These are phyloP conservation scores for Solanum dulcamara DNA, from an alignment of 257 asterid species.

Conservation along the genomic window DNA sequence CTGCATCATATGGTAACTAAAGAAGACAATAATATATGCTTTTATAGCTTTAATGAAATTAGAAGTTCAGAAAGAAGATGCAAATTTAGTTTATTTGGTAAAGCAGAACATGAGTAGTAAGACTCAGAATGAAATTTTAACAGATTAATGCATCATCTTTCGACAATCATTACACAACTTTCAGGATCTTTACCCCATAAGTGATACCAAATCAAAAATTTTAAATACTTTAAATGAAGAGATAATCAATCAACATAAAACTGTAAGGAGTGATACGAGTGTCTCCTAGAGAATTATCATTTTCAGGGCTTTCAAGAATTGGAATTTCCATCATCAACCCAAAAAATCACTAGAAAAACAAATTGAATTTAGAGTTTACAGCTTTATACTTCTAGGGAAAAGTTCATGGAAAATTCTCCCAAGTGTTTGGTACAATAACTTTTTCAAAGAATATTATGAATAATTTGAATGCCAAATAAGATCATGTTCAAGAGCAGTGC, in stretches of 20 bases:
- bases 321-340: background rate
- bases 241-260: background rate
- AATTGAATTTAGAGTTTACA: slow-evolving; percentile 1
- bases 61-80: background rate
- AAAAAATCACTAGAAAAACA: background rate
- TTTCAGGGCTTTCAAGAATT: background rate
- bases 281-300: background rate
- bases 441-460: background rate
- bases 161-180: background rate
- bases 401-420: background rate
- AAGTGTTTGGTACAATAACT: background rate
- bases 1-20: background rate
- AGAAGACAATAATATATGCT: background rate
- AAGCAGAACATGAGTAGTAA: background rate
- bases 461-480: background rate
- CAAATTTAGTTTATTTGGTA: background rate
- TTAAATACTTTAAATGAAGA: background rate
- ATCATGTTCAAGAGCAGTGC: background rate
- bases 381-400: background rate
- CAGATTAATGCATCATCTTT: background rate
- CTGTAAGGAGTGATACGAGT: background rate
- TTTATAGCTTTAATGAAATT: background rate
- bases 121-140: background rate
- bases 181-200: background rate
- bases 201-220: background rate